phyloP scores from a whole-genome alignment of 768 basidiomycete genomes.

The Rhizopogon roseolus region DNA sequence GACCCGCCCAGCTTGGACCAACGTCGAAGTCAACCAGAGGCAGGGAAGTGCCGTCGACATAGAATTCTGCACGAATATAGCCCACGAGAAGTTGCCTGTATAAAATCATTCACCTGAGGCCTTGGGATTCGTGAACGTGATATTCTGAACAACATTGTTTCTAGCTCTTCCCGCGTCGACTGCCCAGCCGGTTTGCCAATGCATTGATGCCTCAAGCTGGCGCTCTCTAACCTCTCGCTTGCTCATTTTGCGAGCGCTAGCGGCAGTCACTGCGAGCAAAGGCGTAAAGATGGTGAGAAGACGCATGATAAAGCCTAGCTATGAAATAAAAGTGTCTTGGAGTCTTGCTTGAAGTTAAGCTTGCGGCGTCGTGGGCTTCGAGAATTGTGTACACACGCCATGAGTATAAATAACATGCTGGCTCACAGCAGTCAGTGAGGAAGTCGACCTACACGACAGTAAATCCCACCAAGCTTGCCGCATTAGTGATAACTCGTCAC shows the following conservation, averaged over 20 bases:
- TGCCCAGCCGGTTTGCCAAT: conserved; percentile 19
- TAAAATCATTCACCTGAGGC: conserved; percentile 42
- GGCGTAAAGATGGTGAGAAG: conserved; percentile 2
- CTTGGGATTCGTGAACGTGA: conserved; percentile 65
- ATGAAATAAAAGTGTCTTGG: not conserved
- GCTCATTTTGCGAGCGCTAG: conserved; percentile 17
- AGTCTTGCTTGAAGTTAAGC: not conserved
- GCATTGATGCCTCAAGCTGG: conserved; percentile 45
- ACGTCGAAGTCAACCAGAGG: conserved; percentile 70
- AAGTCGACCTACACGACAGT: too few relatives aligned
- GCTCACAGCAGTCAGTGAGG: too few relatives aligned
- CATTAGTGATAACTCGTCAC: too few relatives aligned
- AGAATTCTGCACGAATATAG: conserved; percentile 46
- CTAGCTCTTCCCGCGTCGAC: not conserved
- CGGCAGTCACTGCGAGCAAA: conserved; percentile 8
- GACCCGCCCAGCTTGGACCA: conserved; percentile 71
- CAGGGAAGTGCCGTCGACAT: conserved; percentile 59
- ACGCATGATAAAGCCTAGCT: conserved; percentile 8
- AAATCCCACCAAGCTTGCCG: too few relatives aligned
- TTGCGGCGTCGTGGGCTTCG: too few relatives aligned
- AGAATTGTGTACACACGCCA: too few relatives aligned
- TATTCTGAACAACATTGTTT: conserved; percentile 44
- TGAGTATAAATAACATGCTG: too few relatives aligned
- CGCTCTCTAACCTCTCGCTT: conserved; percentile 40
- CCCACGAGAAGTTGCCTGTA: not conserved